These are phyloP conservation scores for Coemansia sp. DNA, from an alignment of 192 early-diverging fungal species.

Conservation along the genomic window DNA sequence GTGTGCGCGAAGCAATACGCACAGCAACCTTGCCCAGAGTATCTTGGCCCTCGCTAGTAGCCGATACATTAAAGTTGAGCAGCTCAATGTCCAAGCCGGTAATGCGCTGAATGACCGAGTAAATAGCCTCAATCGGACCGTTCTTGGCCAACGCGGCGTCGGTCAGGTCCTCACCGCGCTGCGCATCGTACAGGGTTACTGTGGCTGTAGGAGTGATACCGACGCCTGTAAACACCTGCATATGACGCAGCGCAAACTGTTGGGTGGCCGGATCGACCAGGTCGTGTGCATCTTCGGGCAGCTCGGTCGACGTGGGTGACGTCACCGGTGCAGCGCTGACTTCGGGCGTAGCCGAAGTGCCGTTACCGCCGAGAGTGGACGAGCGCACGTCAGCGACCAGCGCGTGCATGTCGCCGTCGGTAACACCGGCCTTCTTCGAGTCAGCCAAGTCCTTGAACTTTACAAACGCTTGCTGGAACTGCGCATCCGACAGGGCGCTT, in stretches of 20 bases:
- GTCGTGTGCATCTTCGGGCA: constrained; percentile 9
- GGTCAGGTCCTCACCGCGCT: constrained; percentile 40
- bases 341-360: neutral
- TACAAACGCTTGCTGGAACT: constrained; percentile 80
- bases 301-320: neutral
- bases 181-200: constrained; percentile 68
- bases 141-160: constrained; percentile 80
- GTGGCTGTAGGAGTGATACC: constrained; percentile 78
- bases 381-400: constrained; percentile 77
- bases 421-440: constrained; percentile 79
- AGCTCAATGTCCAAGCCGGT: constrained; percentile 71
- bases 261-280: constrained; percentile 4
- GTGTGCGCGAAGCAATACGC: constrained; percentile 64
- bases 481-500: constrained; percentile 58
- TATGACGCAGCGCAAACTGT: constrained; percentile 64
- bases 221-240: constrained; percentile 81
- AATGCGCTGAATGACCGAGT: constrained; percentile 85
- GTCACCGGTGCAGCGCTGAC: neutral
- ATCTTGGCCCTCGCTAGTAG: constrained; percentile 84
- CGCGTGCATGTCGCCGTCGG: constrained; percentile 86
- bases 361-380: constrained; percentile 10
- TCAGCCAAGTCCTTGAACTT: constrained; percentile 94
- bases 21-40: constrained; percentile 84
- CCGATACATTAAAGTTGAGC: constrained; percentile 82
- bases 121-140: constrained; percentile 89